Conservation (phyloP, 768 basidiomycete genomes). For the Calocybe cyanea region DNA sequence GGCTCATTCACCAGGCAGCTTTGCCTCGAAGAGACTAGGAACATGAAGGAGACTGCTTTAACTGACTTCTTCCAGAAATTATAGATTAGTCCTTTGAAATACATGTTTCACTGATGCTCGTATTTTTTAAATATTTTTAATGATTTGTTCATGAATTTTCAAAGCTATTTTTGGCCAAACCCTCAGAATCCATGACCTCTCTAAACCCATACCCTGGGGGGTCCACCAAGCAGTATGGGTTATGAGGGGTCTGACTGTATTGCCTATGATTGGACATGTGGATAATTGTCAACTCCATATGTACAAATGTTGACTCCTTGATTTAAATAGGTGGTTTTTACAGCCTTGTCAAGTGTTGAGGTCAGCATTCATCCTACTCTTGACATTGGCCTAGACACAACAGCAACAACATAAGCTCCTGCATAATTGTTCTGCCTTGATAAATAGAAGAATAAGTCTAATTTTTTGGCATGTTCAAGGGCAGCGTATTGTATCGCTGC, state of each 20-base stretch:
- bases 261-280: too few species aligned
- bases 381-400: slow-evolving; percentile 6
- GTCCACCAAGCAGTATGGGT: slow-evolving; percentile 9
- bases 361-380: too few species aligned
- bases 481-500: slow-evolving; percentile 5
- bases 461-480: background rate
- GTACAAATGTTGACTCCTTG: too few species aligned
- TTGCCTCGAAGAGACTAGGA: background rate
- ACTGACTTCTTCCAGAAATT: background rate
- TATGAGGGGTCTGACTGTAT: slow-evolving; percentile 9
- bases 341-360: too few species aligned
- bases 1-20: slow-evolving; percentile 2
- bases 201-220: slow-evolving; percentile 6
- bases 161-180: background rate
- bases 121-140: background rate
- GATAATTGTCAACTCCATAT: too few species aligned
- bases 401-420: slow-evolving; percentile 4
- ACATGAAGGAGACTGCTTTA: background rate
- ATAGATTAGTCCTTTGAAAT: background rate
- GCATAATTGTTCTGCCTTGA: too few species aligned
- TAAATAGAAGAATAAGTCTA: background rate
- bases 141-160: background rate
- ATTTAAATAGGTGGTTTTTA: too few species aligned
- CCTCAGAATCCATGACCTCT: slow-evolving; percentile 6
- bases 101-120: background rate